Evolutionary conservation across 495 filamentous ascomycete species (phyloP).

Genomic region (Letharia lupina): DNA sequence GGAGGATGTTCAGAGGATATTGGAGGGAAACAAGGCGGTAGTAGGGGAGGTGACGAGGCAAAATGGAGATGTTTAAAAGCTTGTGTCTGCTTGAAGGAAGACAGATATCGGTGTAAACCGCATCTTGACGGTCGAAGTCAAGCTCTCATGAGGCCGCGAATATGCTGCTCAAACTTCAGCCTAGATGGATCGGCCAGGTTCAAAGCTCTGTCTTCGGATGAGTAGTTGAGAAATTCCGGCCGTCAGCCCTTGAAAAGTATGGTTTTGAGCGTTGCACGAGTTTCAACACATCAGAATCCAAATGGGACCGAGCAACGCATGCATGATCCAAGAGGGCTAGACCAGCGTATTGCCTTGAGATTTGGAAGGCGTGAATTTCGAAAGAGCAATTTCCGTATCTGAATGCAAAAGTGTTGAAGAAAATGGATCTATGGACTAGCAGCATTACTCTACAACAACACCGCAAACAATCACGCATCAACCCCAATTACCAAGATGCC

Average conservation of each 20-base stretch:
- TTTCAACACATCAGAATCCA: not conserved
- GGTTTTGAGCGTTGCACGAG: not conserved
- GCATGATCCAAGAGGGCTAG: not conserved
- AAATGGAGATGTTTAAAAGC: slow-evolving; percentile 27
- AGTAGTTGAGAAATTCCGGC: not conserved
- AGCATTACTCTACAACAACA: not conserved
- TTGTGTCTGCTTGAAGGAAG: slow-evolving; percentile 18
- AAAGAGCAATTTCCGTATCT: not conserved
- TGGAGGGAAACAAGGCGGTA: slow-evolving; percentile 37
- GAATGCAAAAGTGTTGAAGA: not conserved
- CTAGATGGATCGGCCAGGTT: not conserved
- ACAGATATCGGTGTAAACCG: slow-evolving; percentile 16
- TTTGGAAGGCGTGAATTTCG: not conserved
- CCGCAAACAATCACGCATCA: not conserved
- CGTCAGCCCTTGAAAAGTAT: not conserved
- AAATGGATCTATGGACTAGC: not conserved
- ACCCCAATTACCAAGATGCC: slow-evolving; percentile 17
- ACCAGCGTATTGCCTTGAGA: not conserved
- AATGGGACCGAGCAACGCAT: not conserved
- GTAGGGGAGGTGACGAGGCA: slow-evolving; percentile 20
- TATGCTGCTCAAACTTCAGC: not conserved
- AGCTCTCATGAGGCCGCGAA: not conserved
- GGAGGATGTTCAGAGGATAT: slow-evolving; percentile 57
- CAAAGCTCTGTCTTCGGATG: not conserved
- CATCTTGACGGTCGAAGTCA: not conserved